Evolutionary conservation across 768 basidiomycete genomes (phyloP).

Genomic region (Gloeophyllum trabeum): DNA sequence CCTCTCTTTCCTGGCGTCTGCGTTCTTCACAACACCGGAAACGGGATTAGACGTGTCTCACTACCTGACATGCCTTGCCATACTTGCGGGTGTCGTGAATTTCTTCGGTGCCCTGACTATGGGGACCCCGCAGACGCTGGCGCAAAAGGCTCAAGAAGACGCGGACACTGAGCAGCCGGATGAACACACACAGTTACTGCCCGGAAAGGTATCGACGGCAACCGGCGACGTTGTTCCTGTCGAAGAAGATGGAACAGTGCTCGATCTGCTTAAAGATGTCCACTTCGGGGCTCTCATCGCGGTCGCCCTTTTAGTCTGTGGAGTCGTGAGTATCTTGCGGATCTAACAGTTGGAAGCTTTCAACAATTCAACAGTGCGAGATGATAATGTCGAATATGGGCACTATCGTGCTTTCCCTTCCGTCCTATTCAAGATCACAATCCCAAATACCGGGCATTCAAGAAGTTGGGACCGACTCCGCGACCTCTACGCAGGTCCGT

Average conservation of each 20-base stretch:
- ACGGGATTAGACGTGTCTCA: constrained; percentile 33
- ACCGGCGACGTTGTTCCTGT: constrained; percentile 14
- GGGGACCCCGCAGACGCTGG: constrained; percentile 8
- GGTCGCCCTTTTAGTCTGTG: constrained; percentile 43
- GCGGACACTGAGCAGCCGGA: constrained; percentile 7
- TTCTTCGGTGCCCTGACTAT: constrained; percentile 33
- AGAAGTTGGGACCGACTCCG: constrained; percentile 18
- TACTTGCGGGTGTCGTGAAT: constrained; percentile 41
- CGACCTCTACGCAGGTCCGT: constrained; percentile 55
- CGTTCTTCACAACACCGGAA: constrained; percentile 38
- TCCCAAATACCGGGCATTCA: constrained; percentile 6
- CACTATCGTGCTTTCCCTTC: constrained; percentile 59
- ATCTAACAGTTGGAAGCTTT: background rate
- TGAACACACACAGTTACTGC: constrained; percentile 16
- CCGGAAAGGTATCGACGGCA: background rate
- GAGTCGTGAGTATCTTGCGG: constrained; percentile 39
- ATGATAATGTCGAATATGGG: constrained; percentile 83
- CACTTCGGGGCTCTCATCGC: constrained; percentile 57
- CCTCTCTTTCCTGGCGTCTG: constrained; percentile 53
- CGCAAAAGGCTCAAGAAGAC: constrained; percentile 5
- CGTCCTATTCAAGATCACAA: constrained; percentile 16
- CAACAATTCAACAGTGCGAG: constrained; percentile 22
- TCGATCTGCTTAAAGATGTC: constrained; percentile 38
- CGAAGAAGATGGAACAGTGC: constrained; percentile 17
- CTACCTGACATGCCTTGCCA: constrained; percentile 48